Percentiles rank a stretch among this genome's conserved stretches.
Evolutionary conservation across 176 grass and related monocot species (phyloP).

Genomic region (Rhynchospora breviuscula): DNA sequence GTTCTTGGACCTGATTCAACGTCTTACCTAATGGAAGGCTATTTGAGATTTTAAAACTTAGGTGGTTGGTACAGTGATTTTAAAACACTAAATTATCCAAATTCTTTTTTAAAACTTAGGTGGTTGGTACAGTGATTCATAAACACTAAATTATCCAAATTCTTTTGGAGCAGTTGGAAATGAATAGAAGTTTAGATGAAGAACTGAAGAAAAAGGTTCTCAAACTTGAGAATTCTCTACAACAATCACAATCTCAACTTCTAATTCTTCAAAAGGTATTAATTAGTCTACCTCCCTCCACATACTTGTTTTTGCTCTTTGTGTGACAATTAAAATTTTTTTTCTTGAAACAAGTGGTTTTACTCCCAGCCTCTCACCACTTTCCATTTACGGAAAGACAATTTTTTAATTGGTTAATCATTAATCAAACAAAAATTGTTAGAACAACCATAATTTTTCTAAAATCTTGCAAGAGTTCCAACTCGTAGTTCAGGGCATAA

Average conservation of each 20-base stretch:
- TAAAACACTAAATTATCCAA: not conserved
- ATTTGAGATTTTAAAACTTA: not conserved
- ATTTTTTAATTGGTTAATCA: not conserved
- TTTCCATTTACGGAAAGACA: no score
- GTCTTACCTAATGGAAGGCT: not conserved
- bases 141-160: no score
- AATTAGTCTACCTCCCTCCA: not conserved
- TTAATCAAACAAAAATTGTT: not conserved
- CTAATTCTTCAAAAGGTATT: not conserved
- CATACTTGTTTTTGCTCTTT: not conserved
- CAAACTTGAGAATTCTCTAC: not conserved
- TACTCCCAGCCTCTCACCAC: no score
- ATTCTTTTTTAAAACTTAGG: not conserved
- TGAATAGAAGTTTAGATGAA: not conserved
- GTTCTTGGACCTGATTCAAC: not conserved
- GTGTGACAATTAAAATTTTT: no score
- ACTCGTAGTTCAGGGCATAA: not conserved
- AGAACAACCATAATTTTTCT: not conserved
- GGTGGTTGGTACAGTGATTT: not conserved
- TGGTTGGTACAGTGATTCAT: no score
- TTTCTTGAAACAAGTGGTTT: no score
- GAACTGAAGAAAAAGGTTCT: slow-evolving; percentile 1
- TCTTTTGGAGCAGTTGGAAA: slow-evolving; percentile 7
- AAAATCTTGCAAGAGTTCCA: not conserved
- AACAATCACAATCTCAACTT: not conserved